phyloP scores from a whole-genome alignment of 345 rosid species.

The Cardamine chenopodiifolia region DNA sequence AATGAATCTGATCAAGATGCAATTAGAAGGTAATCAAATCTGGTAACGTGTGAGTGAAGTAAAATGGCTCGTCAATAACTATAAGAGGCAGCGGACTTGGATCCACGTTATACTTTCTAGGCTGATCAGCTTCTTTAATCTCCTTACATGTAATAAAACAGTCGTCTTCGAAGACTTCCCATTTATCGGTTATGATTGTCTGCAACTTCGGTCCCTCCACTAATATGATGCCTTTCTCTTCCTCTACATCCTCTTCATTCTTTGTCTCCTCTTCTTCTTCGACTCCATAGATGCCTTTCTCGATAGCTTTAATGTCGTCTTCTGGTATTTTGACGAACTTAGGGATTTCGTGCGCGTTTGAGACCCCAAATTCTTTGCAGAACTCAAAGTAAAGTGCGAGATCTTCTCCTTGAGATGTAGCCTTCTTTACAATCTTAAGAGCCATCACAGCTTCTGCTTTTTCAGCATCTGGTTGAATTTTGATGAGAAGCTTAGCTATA shows the following conservation, averaged over 20 bases:
- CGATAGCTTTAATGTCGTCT: conserved; percentile 56
- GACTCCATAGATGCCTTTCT: conserved; percentile 48
- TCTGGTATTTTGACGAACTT: conserved; percentile 50
- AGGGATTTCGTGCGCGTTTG: conserved; percentile 60
- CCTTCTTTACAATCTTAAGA: conserved; percentile 58
- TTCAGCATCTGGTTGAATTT: conserved; percentile 45
- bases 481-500: conserved; percentile 51
- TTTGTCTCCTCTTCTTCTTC: conserved; percentile 29
- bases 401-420: conserved; percentile 57
- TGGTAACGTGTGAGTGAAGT: conserved; percentile 41
- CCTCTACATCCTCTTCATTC: conserved; percentile 26
- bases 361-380: conserved; percentile 59
- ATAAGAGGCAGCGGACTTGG: conserved; percentile 38
- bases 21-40: conserved; percentile 42
- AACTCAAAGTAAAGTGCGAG: conserved; percentile 58
- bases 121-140: conserved; percentile 26
- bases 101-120: conserved; percentile 17
- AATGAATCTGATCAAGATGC: conserved; percentile 17
- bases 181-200: conserved; percentile 44
- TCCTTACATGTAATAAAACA: conserved; percentile 23
- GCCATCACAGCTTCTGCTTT: conserved; percentile 58
- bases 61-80: conserved; percentile 40
- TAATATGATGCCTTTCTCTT: conserved; percentile 40
- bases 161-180: conserved; percentile 46
- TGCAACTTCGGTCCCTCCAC: conserved; percentile 18